Evolutionary conservation across 2,329 filamentous ascomycete genomes (phyloP), one percentile per base, ranked within the genome.

Genomic region (Hawksworthiomyces lignivorus): DNA sequence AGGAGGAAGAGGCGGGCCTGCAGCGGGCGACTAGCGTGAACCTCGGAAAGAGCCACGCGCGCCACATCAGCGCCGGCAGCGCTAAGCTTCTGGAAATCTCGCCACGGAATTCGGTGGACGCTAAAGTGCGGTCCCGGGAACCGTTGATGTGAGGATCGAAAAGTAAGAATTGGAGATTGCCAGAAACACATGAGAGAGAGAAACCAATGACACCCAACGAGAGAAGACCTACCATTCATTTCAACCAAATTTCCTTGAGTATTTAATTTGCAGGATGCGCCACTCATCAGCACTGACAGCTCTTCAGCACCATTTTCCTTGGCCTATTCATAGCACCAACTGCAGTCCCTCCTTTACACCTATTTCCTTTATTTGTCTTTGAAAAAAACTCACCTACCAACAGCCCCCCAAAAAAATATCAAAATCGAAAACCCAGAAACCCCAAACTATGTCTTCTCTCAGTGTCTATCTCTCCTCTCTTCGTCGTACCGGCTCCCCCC

Each of bases 21-120:
- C 75, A 80, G 52, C 78, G 82, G 51, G 85, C 87, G 21, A 80
- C 72, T 39, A 90, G 83, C 59, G 68, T 90, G 44, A 77, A 82
- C 47, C 68, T 84, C 37, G 75, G 76, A 44, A 76, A 70, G 53
- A 69, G 72, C 9, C 84, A 89, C 52, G 75, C 69, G 17, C 73
- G 82, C 41, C 82, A 82, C 49, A 80, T 88, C 54, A 89, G 84
- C 54, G 82, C 84, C 33, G 85, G 85, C 37, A 89, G 83, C 55
- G 84, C 84, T 10, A 84, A 78, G 60, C 62, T 90, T 39, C 64
- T 92, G 37, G 80, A 88, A 37, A 70, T 89, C 35, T 70, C 72
- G 17, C 70, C 75, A 18, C 68, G 73, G 20, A 58, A 59, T 33
- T 82, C 76, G 18, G 61, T 63, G 11, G 77, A 80, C 48, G 63